Conservation (phyloP, 1,284 basidiomycete genomes). For the Sanghuangporus weigelae region DNA sequence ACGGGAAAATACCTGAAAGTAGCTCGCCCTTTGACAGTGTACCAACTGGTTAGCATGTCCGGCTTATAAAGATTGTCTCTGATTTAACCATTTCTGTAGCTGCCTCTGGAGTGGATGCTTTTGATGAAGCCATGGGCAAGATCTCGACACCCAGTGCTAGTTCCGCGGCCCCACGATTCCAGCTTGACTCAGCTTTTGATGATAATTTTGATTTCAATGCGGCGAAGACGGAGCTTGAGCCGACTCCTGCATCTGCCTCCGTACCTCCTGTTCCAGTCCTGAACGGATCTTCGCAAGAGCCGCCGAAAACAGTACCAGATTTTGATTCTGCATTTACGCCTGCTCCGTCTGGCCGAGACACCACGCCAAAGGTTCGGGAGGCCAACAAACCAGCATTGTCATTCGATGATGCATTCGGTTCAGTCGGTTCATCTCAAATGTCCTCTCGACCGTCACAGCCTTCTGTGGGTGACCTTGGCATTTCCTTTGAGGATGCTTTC, state of each 20-base stretch:
- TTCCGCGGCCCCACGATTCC: slow-evolving; percentile 40
- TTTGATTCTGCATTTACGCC: slow-evolving; percentile 20
- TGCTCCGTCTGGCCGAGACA: neutral
- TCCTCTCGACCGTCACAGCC: neutral
- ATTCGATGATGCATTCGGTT: slow-evolving; percentile 42
- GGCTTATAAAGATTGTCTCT: neutral
- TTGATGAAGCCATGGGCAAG: slow-evolving; percentile 68
- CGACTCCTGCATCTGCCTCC: slow-evolving; percentile 18
- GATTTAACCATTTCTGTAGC: slow-evolving; percentile 3
- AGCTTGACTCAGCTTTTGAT: slow-evolving; percentile 74
- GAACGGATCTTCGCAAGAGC: neutral
- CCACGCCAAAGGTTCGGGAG: slow-evolving; percentile 4
- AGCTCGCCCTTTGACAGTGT: slow-evolving; percentile 1
- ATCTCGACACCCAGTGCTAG: slow-evolving; percentile 35
- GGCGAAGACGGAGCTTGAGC: slow-evolving; percentile 36
- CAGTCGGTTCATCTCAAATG: slow-evolving; percentile 16
- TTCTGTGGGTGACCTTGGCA: slow-evolving; percentile 18
- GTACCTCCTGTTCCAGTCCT: slow-evolving; percentile 8
- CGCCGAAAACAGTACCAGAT: neutral
- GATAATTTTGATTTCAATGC: slow-evolving; percentile 82
- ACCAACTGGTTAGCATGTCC: neutral
- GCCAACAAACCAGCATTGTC: slow-evolving; percentile 22
- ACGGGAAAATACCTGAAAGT: neutral
- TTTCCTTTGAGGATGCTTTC: slow-evolving; percentile 52
- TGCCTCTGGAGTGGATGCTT: slow-evolving; percentile 53